phyloP scores from a whole-genome alignment of 257 asterid genomes.

The Solanum paucissectum region DNA sequence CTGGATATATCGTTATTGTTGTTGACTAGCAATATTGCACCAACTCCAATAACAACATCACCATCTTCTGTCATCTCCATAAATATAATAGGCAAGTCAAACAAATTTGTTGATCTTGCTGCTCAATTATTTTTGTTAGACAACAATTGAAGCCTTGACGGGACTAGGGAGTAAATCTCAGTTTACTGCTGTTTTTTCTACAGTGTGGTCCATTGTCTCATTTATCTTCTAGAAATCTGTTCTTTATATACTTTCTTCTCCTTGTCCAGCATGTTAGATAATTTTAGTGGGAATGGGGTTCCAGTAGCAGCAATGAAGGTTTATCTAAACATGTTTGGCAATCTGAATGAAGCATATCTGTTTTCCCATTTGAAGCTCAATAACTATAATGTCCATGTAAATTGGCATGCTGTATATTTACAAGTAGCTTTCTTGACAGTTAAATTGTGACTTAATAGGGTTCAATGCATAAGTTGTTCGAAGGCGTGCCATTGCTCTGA shows the following conservation, averaged over 20 bases:
- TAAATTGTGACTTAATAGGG: slow-evolving; percentile 30
- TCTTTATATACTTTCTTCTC: neutral
- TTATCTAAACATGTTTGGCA: neutral
- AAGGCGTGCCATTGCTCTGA: slow-evolving; percentile 81
- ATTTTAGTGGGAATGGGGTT: neutral
- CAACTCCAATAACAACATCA: neutral
- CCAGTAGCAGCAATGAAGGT: neutral
- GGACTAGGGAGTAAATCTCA: neutral
- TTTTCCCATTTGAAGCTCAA: neutral
- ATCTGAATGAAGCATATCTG: neutral
- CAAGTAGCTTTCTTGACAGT: slow-evolving; percentile 2
- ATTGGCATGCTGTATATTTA: neutral
- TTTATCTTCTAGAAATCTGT: neutral
- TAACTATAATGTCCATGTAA: neutral
- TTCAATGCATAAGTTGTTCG: slow-evolving; percentile 91
- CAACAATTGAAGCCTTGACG: neutral
- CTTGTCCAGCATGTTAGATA: neutral
- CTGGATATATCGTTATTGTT: neutral
- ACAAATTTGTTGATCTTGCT: neutral
- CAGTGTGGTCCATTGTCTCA: neutral
- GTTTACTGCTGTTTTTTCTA: neutral
- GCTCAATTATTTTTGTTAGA: neutral
- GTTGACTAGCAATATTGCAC: neutral
- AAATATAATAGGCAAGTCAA: neutral
- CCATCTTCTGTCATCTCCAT: neutral